Percentiles rank a stretch among this genome's conserved stretches.
Evolutionary conservation across 2,329 filamentous ascomycete species (phyloP).

Genomic region (Fulvia fulva): DNA sequence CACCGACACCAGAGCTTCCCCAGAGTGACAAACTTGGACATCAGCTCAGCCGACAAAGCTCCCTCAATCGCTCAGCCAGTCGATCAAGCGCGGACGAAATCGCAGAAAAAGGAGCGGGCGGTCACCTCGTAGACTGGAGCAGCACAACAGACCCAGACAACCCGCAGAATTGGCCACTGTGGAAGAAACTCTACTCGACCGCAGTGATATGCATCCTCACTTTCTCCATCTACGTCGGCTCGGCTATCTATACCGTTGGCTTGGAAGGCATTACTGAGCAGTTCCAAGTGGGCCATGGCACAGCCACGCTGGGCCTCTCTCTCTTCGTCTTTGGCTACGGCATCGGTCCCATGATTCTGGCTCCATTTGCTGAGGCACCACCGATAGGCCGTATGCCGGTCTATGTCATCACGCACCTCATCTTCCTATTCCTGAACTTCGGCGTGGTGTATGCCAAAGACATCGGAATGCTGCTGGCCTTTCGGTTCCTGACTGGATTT

Average conservation of each 20-base stretch:
- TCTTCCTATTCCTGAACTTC: constrained; percentile 48
- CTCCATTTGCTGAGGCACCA: constrained; percentile 41
- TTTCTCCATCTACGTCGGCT: constrained; percentile 48
- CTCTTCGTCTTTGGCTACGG: constrained; percentile 49
- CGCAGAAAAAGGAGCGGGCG: constrained; percentile 1
- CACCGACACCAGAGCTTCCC: constrained; percentile 2
- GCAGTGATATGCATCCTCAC: constrained; percentile 46
- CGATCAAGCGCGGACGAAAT: neutral
- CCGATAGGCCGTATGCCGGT: constrained; percentile 45
- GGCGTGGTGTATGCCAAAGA: constrained; percentile 46
- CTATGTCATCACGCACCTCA: constrained; percentile 45
- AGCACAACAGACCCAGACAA: constrained; percentile 6
- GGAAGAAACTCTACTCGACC: constrained; percentile 40
- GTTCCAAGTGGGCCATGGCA: constrained; percentile 42
- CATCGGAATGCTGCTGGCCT: constrained; percentile 48
- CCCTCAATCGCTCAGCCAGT: neutral
- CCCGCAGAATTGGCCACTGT: constrained; percentile 34
- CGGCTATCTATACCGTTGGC: constrained; percentile 49
- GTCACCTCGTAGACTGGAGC: constrained; percentile 4
- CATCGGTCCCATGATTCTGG: constrained; percentile 42
- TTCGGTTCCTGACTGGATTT: constrained; percentile 51
- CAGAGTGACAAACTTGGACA: neutral
- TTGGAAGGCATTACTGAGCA: constrained; percentile 37
- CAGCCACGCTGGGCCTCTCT: constrained; percentile 46
- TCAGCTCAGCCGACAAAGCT: neutral